Evolutionary conservation across 768 basidiomycete species (phyloP), one percentile per base, ranked within the genome.

Genomic region (Amanita molliuscula): DNA sequence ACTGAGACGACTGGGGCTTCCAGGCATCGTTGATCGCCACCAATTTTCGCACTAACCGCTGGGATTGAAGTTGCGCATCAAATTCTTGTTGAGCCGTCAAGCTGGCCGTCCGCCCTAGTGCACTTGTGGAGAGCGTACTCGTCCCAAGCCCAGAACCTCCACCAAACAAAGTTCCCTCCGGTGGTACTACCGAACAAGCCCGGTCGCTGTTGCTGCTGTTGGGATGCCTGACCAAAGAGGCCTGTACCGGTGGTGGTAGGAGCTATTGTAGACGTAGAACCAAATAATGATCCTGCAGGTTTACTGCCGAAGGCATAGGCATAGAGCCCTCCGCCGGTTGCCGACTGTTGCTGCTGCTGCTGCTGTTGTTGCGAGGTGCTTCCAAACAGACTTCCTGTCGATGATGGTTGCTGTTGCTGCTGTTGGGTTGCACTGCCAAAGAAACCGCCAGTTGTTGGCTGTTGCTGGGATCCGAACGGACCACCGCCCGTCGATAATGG

Each of bases 21-120:
- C 88, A 93, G 3, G 86, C 81, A 33, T 74, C 69, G 4, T 78
- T 73, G 48, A 90, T 74, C 0, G 60, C 68, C 59, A 87, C 81
- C 20, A 91, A 80, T 50, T 75, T 74, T 47, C 81, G 76, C 8
- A 67, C 62, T 20, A 87, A 58, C 34, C 68, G 73, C 2, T 64
- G 55, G 51, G 77, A 81, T 55, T 88, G 81, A 10, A 68, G 66
- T 52, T 81, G 79, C 6, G 81, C 71, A 63, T 83, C 81, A n/a
- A 71, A 71, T 52, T 79, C 75, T 44, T 73, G 71, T 55, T 73
- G 71, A 31, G 64, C 62, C 3, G 69, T 53, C 4, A 66, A 61
- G 13, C 63, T 59, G 4, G 68, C 46, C 9, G 65, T 63, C 44
- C 68, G 65, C 33, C 74, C 69, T 15, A 75, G 58, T 3, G 61